These are phyloP conservation scores for Emergomyces africanus DNA, from an alignment of 2,329 filamentous ascomycete species.

Conservation along the genomic window DNA sequence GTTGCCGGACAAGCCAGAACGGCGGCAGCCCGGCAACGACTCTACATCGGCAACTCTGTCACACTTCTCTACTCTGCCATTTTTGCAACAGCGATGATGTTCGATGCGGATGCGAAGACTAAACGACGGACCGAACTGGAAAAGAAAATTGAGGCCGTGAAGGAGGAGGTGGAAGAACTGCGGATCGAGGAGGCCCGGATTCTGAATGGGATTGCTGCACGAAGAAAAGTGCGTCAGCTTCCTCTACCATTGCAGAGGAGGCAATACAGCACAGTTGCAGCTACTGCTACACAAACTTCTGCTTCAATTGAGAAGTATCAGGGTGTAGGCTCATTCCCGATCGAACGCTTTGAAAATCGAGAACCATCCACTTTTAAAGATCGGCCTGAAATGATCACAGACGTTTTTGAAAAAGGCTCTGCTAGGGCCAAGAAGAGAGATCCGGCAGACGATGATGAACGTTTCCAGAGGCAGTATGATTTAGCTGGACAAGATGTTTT, in stretches of 20 bases:
- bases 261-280: conserved; percentile 15
- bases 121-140: conserved; percentile 28
- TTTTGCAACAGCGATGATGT: conserved; percentile 29
- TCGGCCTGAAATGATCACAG: conserved; percentile 2
- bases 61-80: conserved; percentile 34
- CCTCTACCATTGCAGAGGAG: conserved; percentile 15
- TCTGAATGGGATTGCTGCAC: conserved; percentile 19
- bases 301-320: neutral
- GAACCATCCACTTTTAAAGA: neutral
- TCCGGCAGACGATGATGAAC: neutral
- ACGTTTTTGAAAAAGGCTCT: conserved; percentile 3
- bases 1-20: conserved; percentile 24
- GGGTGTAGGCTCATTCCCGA: neutral
- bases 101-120: conserved; percentile 28
- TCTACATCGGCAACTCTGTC: conserved; percentile 30
- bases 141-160: conserved; percentile 31
- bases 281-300: conserved; percentile 8
- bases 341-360: conserved; percentile 7
- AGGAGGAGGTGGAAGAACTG: conserved; percentile 28
- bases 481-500: conserved; percentile 12
- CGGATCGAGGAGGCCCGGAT: conserved; percentile 27
- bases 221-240: conserved; percentile 12
- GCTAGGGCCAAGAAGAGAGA: neutral
- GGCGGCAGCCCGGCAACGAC: conserved; percentile 24
- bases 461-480: neutral